Base-by-base conservation (phyloP, 495 filamentous ascomycete species). In the Penicillium roqueforti region DNA sequence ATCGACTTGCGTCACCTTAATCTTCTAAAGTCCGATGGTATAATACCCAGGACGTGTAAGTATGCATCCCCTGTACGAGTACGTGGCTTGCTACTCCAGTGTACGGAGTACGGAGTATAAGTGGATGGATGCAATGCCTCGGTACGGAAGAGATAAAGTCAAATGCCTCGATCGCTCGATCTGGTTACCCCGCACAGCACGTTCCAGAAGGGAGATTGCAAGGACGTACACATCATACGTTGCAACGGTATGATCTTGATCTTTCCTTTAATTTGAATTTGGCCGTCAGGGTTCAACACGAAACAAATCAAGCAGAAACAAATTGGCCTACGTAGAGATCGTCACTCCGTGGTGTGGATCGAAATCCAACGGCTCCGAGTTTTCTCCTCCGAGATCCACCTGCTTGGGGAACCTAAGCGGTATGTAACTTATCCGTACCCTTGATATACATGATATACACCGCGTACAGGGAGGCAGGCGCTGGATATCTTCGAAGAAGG, bases 1-100 rank as follows among this genome's bases (percentile, higher is more conserved):
- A 59, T 65, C 59, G 56, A 56, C 62, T 65, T 65, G 62, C 62
- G 62, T 65, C 59, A 63, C 31, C 61, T 48, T 23, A 36, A 48
- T 34, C 8, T 36, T 47, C 23, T 14, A 13, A 13, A 28, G 22
- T 25, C 28, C 28, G 28, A 11, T 31, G 28, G 28, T n/a, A 29
- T 29, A n/a, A n/a, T n/a, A n/a, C n/a, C n/a, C n/a, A n/a, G n/a
- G n/a, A n/a, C n/a, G n/a, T n/a, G n/a, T n/a, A n/a, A n/a, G n/a
- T n/a, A n/a, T n/a, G n/a, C n/a, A n/a, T n/a, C n/a, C n/a, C n/a
- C 22, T 23, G 22, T 23, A 23, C 22, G 22, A 2, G 22, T 23
- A 23, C 22, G 22, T 23, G 22, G 22, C 22, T 23, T 23, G 22
- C 2, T 23, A 23, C 22, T 23, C 2, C 22, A 23, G 4, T 23